Evolutionary conservation across 441 rosid genomes (phyloP).

Genomic region (Eutrema salsugineum): DNA sequence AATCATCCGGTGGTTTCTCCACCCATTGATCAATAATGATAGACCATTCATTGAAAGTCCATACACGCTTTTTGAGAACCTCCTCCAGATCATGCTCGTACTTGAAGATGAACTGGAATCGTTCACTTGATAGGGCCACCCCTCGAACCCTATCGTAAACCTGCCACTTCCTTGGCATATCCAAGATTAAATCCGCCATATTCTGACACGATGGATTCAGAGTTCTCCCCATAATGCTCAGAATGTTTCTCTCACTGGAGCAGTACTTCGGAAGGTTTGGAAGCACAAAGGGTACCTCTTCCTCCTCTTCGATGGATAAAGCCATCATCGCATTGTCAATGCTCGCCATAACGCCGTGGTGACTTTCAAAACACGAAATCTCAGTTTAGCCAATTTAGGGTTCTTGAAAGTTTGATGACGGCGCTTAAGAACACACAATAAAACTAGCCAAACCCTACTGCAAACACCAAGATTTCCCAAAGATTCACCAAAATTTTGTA

Average conservation of each 20-base stretch:
- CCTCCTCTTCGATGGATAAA: not conserved
- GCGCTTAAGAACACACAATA: too few species aligned
- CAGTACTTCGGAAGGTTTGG: too few species aligned
- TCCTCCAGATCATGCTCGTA: not conserved
- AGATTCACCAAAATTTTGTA: too few species aligned
- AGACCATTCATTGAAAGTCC: not conserved
- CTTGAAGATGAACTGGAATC: not conserved
- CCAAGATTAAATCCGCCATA: not conserved
- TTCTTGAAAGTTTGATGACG: too few species aligned
- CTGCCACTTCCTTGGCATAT: not conserved
- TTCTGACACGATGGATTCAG: too few species aligned
- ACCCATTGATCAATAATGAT: not conserved
- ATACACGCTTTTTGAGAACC: not conserved
- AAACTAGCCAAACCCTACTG: too few species aligned
- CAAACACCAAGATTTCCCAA: too few species aligned
- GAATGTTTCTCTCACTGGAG: not conserved
- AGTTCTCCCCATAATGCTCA: not conserved
- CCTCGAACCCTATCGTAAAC: not conserved
- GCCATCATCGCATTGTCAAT: too few species aligned
- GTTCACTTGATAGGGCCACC: accelerated
- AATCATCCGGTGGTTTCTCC: not conserved
- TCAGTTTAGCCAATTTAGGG: too few species aligned
- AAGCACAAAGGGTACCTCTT: not conserved
- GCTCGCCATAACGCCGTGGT: too few species aligned
- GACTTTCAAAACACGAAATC: too few species aligned